phyloP scores from a whole-genome alignment of 1,284 basidiomycete species.

The Sparassis latifolia region DNA sequence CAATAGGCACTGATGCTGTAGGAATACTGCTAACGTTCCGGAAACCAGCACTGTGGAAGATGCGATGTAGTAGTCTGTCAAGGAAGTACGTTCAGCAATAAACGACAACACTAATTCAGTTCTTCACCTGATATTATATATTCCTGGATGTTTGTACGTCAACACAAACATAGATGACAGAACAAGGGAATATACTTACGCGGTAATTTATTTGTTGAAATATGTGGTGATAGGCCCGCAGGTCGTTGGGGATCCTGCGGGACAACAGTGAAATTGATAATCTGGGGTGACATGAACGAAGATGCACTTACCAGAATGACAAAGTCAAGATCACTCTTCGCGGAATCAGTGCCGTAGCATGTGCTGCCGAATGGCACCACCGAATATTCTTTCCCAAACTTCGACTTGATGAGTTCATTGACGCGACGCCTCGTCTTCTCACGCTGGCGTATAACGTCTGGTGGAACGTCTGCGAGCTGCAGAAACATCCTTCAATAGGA shows the following conservation, averaged over 20 bases:
- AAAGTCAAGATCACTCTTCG: constrained; percentile 20
- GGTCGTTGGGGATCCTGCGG: constrained; percentile 9
- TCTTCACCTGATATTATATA: neutral
- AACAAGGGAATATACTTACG: neutral
- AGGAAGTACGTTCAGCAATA: neutral
- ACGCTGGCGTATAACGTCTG: constrained; percentile 2
- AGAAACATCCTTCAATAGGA: neutral
- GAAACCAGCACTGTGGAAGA: neutral
- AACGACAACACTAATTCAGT: neutral
- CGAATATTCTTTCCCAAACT: constrained; percentile 12
- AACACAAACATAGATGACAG: neutral
- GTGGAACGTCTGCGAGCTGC: constrained; percentile 2
- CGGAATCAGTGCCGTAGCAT: constrained; percentile 15
- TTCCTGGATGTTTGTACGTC: neutral
- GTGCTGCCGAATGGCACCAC: constrained; percentile 21
- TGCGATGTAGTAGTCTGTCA: neutral
- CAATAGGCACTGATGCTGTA: constrained; percentile 40
- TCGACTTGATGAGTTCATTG: constrained; percentile 1
- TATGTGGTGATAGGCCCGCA: neutral
- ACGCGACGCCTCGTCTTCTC: constrained; percentile 5
- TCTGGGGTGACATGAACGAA: neutral
- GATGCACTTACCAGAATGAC: constrained; percentile 16
- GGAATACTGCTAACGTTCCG: neutral
- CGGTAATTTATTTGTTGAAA: constrained; percentile 1
- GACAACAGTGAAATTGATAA: neutral